Evolutionary conservation across 2,329 filamentous ascomycete species (phyloP), one percentile per base, ranked within the genome.

Genomic region (Venturia asperata): DNA sequence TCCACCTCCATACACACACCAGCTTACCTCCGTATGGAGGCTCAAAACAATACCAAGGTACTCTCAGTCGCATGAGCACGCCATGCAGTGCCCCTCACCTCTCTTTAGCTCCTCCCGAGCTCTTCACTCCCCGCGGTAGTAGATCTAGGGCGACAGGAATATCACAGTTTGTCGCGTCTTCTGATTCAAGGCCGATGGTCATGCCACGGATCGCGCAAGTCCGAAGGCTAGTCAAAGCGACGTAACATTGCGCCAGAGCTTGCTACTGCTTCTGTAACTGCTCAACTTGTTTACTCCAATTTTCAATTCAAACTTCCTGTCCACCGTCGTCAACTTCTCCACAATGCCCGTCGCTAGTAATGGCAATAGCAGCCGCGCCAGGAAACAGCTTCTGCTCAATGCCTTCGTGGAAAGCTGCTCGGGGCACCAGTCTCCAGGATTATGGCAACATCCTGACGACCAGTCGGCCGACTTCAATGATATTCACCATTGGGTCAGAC

Each of bases 381-480:
- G 77, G 68, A 77, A 75, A 68, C 68, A 71, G 42, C 67, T 77
- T 62, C 75, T 78, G 39, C 72, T 79, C 52, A 78, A 79, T 70
- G 76, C 76, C 39, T 79, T 78, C 63, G 76, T 78, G 15, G 76
- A 78, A 65, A 76, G 74, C 69, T 78, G 76, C 45, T 71, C 71
- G 64, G 71, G 70, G 34, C 74, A 74, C 49, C 72, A 73, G 63
- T 82, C 81, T 3, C 83, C 83, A 7, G 83, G 83, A 1, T 76
- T 85, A 5, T 86, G 86, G 86, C 79, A 81, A 43, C 86, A 89
- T 69, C 87, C 86, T 1, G 78, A 84, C 19, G 86, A 90, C 68
- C 77, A 83, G 68, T 88, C 86, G 1, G 80, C 80, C 68, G 75
- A 82, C 21, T 89, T 89, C 68, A 70, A 72, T 67, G 68, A 72